Evolutionary conservation across 1,139 yeast genomes (phyloP).

Genomic region (Suhomyces coccinellae): DNA sequence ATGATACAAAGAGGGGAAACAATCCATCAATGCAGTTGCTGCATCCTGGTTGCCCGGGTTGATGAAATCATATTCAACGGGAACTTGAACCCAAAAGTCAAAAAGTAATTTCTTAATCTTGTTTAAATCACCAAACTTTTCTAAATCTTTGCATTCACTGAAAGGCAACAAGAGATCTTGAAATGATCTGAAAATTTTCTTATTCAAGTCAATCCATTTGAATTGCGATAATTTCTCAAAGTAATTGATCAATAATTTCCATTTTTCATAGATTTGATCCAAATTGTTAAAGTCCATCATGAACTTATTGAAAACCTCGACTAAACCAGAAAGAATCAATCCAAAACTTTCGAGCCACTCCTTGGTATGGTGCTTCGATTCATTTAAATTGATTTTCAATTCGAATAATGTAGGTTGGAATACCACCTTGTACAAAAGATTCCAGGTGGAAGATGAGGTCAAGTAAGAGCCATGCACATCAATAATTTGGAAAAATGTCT

Average conservation of each 20-base stretch:
- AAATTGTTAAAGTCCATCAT: slow-evolving; percentile 29
- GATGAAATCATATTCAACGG: slow-evolving; percentile 59
- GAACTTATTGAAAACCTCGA: slow-evolving; percentile 50
- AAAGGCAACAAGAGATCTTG: slow-evolving; percentile 42
- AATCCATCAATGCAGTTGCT: slow-evolving; percentile 49
- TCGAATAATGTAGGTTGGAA: slow-evolving; percentile 34
- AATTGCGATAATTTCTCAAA: slow-evolving; percentile 39
- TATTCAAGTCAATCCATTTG: slow-evolving; percentile 49
- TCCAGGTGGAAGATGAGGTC: slow-evolving; percentile 53
- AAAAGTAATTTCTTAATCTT: slow-evolving; percentile 48
- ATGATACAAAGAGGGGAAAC: slow-evolving; percentile 49
- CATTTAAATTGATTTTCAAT: slow-evolving; percentile 17
- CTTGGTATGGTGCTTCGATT: slow-evolving; percentile 19
- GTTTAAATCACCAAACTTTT: not conserved
- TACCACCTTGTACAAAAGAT: slow-evolving; percentile 52
- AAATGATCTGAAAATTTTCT: slow-evolving; percentile 53
- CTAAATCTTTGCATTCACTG: not conserved
- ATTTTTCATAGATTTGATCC: slow-evolving; percentile 21
- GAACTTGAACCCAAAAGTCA: slow-evolving; percentile 63
- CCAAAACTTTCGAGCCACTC: slow-evolving; percentile 61
- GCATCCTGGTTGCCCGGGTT: slow-evolving; percentile 58
- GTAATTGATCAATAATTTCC: slow-evolving; percentile 55
- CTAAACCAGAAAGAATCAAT: slow-evolving; percentile 59
- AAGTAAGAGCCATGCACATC: slow-evolving; percentile 71
- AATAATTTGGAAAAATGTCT: slow-evolving; percentile 80